Base-by-base conservation (phyloP, 148 eudicot genomes). In the Vaccinium myrtillus region DNA sequence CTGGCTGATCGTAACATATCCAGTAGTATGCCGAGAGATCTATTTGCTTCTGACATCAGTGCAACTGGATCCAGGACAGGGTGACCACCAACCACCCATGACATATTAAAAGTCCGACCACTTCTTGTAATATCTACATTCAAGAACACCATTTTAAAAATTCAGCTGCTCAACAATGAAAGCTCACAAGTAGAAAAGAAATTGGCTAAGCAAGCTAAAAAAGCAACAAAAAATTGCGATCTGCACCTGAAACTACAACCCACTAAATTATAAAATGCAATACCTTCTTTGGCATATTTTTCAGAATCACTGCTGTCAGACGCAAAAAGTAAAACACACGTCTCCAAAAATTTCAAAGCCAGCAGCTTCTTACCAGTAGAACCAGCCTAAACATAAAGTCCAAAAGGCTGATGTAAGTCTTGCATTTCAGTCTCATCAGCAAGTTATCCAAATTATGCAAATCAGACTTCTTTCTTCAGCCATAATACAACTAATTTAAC, bases 331-430 rank as follows among this genome's bases (percentile, higher is more conserved):
- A 97, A 89, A 63, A 97, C 80, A 84, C 63, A 92, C 18, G 86
- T 91, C 91, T 97, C 99, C 89, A 94, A 82, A 87, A 94, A 97
- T 85, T 97, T 95, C 86, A 97, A 63, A n/a, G 93, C 98, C 89
- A 93, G 82, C 86, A 97, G 87, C 92, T 92, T 94, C 39, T 89
- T 91, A 80, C 91, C 93, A 75, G 88, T 85, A 84, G 96, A 83
- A 83, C 84, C 87, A 80, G 90, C 87, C 99, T 97, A 84, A 89
- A 73, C 39, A 81, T 81, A 79, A 79, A 77, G 80, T 32, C 65
- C 74, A 87, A 43, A 77, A 58, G 76, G 51, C 8, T 79, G 55
- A 30, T 32, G 46, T 84, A 74, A 86, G 81, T 39, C 27, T 65
- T 76, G 83, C 25, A 27, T 21, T 46, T 75, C 43, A 49, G 56